Evolutionary conservation across 108 stramenopile genomes (phyloP).

Genomic region (Aurantiochytrium sp.): DNA sequence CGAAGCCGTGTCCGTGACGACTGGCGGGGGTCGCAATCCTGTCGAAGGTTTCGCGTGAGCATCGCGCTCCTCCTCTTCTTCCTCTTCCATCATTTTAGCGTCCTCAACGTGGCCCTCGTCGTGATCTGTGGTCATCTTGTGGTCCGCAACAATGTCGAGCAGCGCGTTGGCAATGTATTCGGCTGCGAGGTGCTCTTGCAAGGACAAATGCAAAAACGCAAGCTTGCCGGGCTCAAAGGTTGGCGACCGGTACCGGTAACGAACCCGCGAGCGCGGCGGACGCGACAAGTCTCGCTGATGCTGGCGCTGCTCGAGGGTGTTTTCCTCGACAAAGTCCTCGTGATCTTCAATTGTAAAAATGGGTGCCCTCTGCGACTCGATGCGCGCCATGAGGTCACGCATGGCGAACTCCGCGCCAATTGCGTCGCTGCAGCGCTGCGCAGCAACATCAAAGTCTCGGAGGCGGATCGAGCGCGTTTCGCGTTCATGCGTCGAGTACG

Average conservation of each 20-base stretch:
- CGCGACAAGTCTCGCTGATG: background rate
- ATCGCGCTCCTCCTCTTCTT: background rate
- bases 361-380: background rate
- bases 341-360: background rate
- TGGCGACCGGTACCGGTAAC: background rate
- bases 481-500: background rate
- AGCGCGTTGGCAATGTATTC: background rate
- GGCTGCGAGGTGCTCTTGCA: background rate
- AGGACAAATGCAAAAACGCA: background rate
- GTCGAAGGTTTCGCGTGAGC: too few species aligned
- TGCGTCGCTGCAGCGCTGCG: background rate
- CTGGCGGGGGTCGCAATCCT: too few species aligned
- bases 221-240: background rate
- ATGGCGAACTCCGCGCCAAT: background rate
- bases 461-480: background rate
- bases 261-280: background rate
- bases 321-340: background rate
- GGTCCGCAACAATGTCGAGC: background rate
- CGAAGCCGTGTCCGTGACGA: too few species aligned
- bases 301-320: background rate
- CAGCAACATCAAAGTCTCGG: background rate
- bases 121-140: background rate
- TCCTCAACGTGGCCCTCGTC: background rate
- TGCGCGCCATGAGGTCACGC: background rate
- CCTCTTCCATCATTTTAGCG: background rate